Conservation (phyloP, 2,329 filamentous ascomycete species). For the Fusarium sp. region DNA sequence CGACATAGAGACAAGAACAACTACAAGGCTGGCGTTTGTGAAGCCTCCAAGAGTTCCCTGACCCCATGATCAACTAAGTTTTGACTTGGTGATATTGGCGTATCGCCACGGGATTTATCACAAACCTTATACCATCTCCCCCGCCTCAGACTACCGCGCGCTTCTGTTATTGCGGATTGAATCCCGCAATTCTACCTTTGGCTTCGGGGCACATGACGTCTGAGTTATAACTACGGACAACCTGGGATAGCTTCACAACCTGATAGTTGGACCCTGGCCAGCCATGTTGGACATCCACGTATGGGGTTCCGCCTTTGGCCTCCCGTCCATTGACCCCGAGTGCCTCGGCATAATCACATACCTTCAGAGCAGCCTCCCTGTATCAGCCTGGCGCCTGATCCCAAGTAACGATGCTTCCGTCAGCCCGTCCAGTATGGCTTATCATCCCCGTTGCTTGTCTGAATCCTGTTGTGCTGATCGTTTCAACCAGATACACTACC, state of each 20-base stretch:
- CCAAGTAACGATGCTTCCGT: constrained; percentile 79
- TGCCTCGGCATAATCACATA: constrained; percentile 88
- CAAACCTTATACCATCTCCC: background rate
- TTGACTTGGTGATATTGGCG: constrained; percentile 12
- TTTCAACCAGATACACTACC: constrained; percentile 64
- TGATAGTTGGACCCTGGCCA: constrained; percentile 11
- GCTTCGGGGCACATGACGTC: constrained; percentile 20
- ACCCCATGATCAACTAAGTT: constrained; percentile 14
- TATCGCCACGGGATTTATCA: constrained; percentile 26
- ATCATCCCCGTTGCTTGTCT: constrained; percentile 7
- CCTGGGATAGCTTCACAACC: constrained; percentile 26
- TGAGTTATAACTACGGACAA: constrained; percentile 11
- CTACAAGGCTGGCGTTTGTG: constrained; percentile 36
- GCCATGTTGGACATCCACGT: constrained; percentile 77
- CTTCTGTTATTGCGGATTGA: constrained; percentile 14
- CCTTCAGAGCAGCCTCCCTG: constrained; percentile 72
- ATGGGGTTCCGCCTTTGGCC: constrained; percentile 88
- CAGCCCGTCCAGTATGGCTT: constrained; percentile 75
- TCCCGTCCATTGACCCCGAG: constrained; percentile 91
- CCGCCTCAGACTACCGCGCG: constrained; percentile 15
- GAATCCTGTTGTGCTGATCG: constrained; percentile 42
- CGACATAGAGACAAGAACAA: constrained; percentile 8
- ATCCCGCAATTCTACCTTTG: constrained; percentile 1
- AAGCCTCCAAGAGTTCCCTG: constrained; percentile 24
- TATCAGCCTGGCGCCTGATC: constrained; percentile 75